Base-by-base conservation (phyloP, 2,329 filamentous ascomycete genomes). In the Dendrostoma leiphaemia region DNA sequence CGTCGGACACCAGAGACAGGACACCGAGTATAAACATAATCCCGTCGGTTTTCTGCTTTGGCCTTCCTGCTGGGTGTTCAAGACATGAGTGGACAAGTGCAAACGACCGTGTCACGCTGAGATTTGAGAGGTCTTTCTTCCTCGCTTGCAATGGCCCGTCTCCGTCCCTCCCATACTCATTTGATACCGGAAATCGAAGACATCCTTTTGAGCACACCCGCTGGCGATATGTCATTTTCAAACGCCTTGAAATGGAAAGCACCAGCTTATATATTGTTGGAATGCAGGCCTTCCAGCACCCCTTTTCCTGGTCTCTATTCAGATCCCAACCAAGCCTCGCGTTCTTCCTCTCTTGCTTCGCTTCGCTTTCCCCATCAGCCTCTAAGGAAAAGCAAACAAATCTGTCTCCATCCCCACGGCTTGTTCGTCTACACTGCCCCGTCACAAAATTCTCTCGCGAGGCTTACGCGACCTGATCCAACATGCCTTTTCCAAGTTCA, bases 401-500 rank as follows among this genome's bases (percentile, higher is more conserved):
- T 31, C 29, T 15, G 3, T 6, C 40, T 28, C 10, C 5, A n/a
- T 28, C 24, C 12, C n/a, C 10, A 6, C 6, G 4, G 17, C 13
- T 32, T 8, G 3, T 10, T 31, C 26, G 13, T 8, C 41, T 29
- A 12, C 8, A 6, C 15, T 38, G 8, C 35, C 15, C 15, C 5
- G n/a, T 38, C 17, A 17, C n/a, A 32, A 10, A 7, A 32, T 32
- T 26, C 23, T 17, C 28, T 48, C 12, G 26, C 13, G 9, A 17
- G 26, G 17, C 10, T 37, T n/a, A 13, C 28, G 23, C 19, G 23
- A 38, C 50, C 48, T 49, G 49, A 6, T 46, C 26, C 61, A 67
- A 57, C 41, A 85, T 85, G 83, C 79, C 81, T 55, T 63, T 63
- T 23, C 57, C 63, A 21, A 65, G 59, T 56, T 63, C 61, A 13